Base-by-base conservation (phyloP, 768 basidiomycete genomes). In the Trametes maxima region DNA sequence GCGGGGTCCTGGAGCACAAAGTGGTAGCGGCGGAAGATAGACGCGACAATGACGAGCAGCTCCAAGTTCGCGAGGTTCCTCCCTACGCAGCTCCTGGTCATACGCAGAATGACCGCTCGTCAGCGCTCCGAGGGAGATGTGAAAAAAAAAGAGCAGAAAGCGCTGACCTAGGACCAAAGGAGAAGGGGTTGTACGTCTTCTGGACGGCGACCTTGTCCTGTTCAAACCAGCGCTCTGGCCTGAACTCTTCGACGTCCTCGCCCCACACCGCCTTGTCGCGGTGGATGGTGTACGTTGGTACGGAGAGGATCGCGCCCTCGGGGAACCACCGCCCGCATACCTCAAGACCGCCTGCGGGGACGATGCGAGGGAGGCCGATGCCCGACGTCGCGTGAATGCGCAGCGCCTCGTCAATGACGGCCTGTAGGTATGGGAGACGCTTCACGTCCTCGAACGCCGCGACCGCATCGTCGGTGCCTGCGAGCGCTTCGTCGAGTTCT, bases 221-320 rank as follows among this genome's bases (percentile, higher is more conserved):
- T 68, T 92, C 91, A 63, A 94, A 85, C 91, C 91, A 96, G 28
- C 94, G 79, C 68, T 95, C 94, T 0, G 93, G 94, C 37, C 91
- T 76, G 77, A 82, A 95, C 6, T 66, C 81, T 42, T 90, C 87
- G 25, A 82, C 78, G 68, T 95, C 93, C 5, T 82, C 79, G 6
- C 94, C 94, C 94, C 94, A 95, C 1, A 88, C 79, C 1, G 62
- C 67, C 43, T 72, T 68, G 68, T 92, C 84, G 25, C 92, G 86
- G 70, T 96, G 93, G 52, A 95, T 88, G 2, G 91, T 85, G 73
- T 87, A 95, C 49, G 85, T 88, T 22, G 94, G 92, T 3, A 93
- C 90, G 50, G 87, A 89, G 59, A 94, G 79, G 37, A 92, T 77
- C 0, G 90, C 79, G n/a, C 90, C 92, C 36, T 80, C 80, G n/a